phyloP scores from a whole-genome alignment of 176 grass and related monocot species.

The Aegilops speltoides region DNA sequence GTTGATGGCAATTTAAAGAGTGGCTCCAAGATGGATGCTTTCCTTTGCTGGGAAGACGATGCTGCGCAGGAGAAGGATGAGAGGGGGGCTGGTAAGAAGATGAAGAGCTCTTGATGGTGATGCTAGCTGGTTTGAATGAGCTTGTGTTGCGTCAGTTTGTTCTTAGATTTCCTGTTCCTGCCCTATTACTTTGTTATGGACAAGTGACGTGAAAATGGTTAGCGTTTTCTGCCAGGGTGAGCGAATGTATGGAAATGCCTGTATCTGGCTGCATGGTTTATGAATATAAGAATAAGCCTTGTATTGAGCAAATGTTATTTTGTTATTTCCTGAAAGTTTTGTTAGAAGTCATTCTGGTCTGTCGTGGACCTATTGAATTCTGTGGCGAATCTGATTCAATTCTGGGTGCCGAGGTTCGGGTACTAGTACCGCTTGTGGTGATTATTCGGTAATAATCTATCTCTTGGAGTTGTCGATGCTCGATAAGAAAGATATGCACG shows the following conservation, averaged over 20 bases:
- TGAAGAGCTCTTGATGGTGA: constrained; percentile 32
- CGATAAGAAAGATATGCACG: too few relatives aligned
- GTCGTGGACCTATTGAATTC: neutral
- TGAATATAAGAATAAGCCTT: neutral
- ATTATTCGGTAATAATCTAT: too few relatives aligned
- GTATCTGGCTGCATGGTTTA: neutral
- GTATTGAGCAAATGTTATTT: neutral
- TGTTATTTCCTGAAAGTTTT: neutral
- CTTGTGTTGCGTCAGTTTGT: neutral
- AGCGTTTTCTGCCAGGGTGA: constrained; percentile 66
- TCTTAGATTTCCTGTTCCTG: neutral
- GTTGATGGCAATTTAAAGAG: constrained; percentile 25
- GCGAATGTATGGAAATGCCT: constrained; percentile 8
- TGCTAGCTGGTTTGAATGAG: constrained; percentile 9
- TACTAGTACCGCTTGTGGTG: neutral
- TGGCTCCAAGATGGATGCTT: constrained; percentile 23
- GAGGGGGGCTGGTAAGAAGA: constrained; percentile 25
- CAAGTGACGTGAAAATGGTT: constrained; percentile 45
- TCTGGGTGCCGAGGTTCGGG: neutral
- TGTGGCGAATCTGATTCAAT: neutral
- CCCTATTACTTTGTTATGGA: neutral
- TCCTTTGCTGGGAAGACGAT: constrained; percentile 40
- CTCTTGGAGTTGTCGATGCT: too few relatives aligned
- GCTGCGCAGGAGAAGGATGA: constrained; percentile 33
- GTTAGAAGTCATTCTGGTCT: neutral